Conservation (phyloP, 164 flowering plant species). For the Tinospora cordifolia region DNA sequence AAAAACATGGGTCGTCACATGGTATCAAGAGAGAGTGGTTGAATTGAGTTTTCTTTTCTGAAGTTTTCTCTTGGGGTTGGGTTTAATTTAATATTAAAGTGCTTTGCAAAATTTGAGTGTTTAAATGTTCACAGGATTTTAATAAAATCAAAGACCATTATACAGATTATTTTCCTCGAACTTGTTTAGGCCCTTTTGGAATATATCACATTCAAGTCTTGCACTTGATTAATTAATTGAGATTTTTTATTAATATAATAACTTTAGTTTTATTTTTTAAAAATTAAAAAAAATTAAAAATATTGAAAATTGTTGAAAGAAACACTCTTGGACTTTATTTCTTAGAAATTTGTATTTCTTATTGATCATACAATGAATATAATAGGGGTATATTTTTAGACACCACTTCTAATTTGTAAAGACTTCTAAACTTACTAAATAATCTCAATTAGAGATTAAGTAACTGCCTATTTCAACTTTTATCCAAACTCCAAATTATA, state of each 20-base stretch:
- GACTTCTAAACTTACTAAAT: too few relatives aligned
- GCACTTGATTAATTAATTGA: neutral
- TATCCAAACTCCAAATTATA: too few relatives aligned
- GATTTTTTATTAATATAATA: neutral
- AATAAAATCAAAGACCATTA: neutral
- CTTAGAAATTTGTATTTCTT: too few relatives aligned
- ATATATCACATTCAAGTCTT: neutral
- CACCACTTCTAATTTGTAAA: too few relatives aligned
- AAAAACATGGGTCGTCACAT: too few relatives aligned
- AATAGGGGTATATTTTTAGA: too few relatives aligned
- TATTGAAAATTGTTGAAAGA: too few relatives aligned
- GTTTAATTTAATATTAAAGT: neutral
- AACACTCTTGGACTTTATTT: too few relatives aligned
- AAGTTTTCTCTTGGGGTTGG: constrained; percentile 1
- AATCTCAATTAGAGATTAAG: too few relatives aligned
- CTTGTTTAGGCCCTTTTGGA: neutral
- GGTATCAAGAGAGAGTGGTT: neutral
- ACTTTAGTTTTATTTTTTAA: neutral
- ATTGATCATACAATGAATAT: too few relatives aligned
- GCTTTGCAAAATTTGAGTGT: neutral
- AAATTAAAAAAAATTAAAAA: too few relatives aligned
- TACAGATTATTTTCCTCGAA: neutral
- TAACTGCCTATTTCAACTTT: too few relatives aligned
- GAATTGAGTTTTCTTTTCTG: neutral
- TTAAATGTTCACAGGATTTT: neutral